These are phyloP conservation scores for Juncus effusus DNA, from an alignment of 176 grass and related monocot species.

Conservation along the genomic window DNA sequence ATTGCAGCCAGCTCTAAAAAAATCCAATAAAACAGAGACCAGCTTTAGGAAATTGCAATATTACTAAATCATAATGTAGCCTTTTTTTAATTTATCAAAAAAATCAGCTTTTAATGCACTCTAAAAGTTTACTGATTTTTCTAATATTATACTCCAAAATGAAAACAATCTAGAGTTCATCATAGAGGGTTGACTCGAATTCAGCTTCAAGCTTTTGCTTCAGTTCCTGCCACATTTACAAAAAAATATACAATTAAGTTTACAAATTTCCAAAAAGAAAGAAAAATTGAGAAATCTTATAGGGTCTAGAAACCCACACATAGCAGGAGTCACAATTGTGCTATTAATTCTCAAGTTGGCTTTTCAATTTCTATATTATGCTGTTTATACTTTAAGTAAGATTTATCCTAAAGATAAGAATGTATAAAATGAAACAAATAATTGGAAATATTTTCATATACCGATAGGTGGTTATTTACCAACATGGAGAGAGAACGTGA, in stretches of 20 bases:
- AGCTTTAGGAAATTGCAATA: slow-evolving; percentile 22
- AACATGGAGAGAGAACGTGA: slow-evolving; percentile 82
- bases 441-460: slow-evolving; percentile 43
- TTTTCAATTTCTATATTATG: neutral
- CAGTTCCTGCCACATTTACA: slow-evolving; percentile 57
- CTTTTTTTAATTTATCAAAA: slow-evolving; percentile 3
- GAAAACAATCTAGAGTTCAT: slow-evolving; percentile 58
- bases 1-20: slow-evolving; percentile 30
- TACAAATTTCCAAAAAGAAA: neutral
- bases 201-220: slow-evolving; percentile 55
- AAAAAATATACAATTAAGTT: slow-evolving; percentile 30
- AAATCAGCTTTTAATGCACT: slow-evolving; percentile 1
- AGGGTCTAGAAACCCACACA: slow-evolving; percentile 29
- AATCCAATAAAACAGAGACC: slow-evolving; percentile 19
- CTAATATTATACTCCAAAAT: neutral
- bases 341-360: neutral
- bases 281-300: neutral
- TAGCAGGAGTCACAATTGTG: slow-evolving; percentile 25
- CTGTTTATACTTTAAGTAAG: slow-evolving; percentile 84
- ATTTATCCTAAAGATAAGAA: slow-evolving; percentile 32
- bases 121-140: slow-evolving; percentile 1
- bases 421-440: too few species aligned
- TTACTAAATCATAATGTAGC: neutral
- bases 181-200: slow-evolving; percentile 34
- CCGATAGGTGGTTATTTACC: slow-evolving; percentile 66